A percentile compares a stretch with the other conserved stretches of the same genome.
Conservation (phyloP, 768 basidiomycete genomes). For the Phylloporus scabripes region DNA sequence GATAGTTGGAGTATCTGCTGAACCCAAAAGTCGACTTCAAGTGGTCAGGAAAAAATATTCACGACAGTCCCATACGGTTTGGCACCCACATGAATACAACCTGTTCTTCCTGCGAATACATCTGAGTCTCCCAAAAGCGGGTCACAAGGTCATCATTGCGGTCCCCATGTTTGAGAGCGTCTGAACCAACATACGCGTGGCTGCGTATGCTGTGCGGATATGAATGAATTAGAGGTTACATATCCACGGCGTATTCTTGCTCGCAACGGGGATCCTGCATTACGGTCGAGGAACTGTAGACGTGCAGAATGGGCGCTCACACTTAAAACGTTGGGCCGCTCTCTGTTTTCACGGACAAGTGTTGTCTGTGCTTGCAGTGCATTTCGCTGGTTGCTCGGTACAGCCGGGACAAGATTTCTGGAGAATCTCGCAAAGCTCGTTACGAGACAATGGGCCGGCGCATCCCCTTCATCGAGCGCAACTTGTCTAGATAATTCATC, state of each 20-base stretch:
- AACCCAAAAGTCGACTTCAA: slow-evolving; percentile 53
- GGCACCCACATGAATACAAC: slow-evolving; percentile 65
- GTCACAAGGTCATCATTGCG: slow-evolving; percentile 49
- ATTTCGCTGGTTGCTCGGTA: slow-evolving; percentile 60
- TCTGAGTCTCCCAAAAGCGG: slow-evolving; percentile 59
- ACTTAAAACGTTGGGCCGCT: slow-evolving; percentile 35
- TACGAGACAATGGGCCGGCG: slow-evolving; percentile 37
- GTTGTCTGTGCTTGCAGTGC: slow-evolving; percentile 56
- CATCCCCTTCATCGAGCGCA: slow-evolving; percentile 31
- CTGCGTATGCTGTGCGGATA: slow-evolving; percentile 45
- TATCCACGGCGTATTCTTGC: slow-evolving; percentile 13
- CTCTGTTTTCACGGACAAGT: neutral
- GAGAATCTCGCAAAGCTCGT: slow-evolving; percentile 69
- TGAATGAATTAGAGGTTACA: neutral
- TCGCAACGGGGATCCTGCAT: slow-evolving; percentile 58
- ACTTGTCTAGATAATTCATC: slow-evolving; percentile 27
- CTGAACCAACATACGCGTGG: slow-evolving; percentile 67
- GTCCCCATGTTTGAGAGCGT: slow-evolving; percentile 83
- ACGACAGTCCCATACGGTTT: neutral
- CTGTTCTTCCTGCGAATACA: slow-evolving; percentile 66
- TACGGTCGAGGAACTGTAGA: slow-evolving; percentile 72
- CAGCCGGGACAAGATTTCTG: slow-evolving; percentile 77
- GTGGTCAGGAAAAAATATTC: slow-evolving; percentile 7
- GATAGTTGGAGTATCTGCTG: slow-evolving; percentile 57
- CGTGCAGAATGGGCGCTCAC: slow-evolving; percentile 56